A percentile compares a stretch with the other conserved stretches of the same genome.
phyloP scores from a whole-genome alignment of 176 grass and related monocot genomes.

The Elaeis guineensis region DNA sequence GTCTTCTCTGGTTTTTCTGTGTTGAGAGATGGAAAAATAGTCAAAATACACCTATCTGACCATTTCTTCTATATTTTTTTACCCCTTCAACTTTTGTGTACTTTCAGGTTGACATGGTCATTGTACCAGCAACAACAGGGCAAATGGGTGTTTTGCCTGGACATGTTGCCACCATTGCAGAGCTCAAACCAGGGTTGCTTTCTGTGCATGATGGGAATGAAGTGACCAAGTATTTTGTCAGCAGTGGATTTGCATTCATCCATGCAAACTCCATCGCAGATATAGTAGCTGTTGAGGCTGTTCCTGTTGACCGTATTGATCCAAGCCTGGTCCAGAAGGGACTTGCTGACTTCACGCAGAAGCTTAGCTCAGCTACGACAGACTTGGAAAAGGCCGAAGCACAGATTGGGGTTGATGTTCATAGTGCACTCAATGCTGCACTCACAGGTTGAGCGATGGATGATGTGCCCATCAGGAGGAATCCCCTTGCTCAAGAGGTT shows the following conservation, averaged over 20 bases:
- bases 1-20: too few relatives aligned
- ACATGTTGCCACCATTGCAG: constrained; percentile 83
- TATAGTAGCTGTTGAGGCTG: constrained; percentile 85
- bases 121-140: constrained; percentile 86
- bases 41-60: too few relatives aligned
- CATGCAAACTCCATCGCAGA: constrained; percentile 96
- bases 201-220: constrained; percentile 91
- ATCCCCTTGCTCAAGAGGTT: too few relatives aligned
- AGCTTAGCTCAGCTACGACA: constrained; percentile 71
- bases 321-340: constrained; percentile 65
- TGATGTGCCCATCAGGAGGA: too few relatives aligned
- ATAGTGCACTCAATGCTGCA: constrained; percentile 93
- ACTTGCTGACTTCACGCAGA: constrained; percentile 80
- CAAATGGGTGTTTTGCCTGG: constrained; percentile 98
- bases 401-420: constrained; percentile 92
- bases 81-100: not conserved
- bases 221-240: constrained; percentile 87
- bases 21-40: too few relatives aligned
- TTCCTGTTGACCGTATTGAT: constrained; percentile 75
- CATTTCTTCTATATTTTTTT: too few relatives aligned
- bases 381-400: constrained; percentile 94
- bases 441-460: too few relatives aligned
- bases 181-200: constrained; percentile 85
- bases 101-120: constrained; percentile 94
- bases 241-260: constrained; percentile 93